Conservation (phyloP, 352 stramenopile species). For the Globisporangium paddicum region DNA sequence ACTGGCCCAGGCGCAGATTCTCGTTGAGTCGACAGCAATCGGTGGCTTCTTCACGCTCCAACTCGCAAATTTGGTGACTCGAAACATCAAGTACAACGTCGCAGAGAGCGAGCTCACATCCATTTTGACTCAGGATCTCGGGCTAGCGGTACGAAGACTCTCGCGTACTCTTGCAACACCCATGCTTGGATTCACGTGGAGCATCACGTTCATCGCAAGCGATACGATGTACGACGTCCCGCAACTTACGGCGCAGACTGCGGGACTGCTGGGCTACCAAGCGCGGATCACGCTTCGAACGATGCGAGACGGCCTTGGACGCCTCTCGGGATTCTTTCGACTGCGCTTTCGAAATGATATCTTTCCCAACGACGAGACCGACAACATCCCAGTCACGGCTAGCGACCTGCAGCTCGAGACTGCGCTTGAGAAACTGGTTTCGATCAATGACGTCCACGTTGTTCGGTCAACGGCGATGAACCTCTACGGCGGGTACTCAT, state of each 20-base stretch:
- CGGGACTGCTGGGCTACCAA: conserved; percentile 54
- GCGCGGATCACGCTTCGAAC: conserved; percentile 44
- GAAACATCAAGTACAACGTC: conserved; percentile 66
- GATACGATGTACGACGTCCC: conserved; percentile 60
- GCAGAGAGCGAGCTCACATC: conserved; percentile 43
- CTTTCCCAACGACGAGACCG: conserved; percentile 71
- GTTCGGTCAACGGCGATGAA: conserved; percentile 66
- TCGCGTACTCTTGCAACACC: conserved; percentile 29
- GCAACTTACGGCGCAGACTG: conserved; percentile 40
- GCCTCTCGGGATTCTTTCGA: conserved; percentile 63
- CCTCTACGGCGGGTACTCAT: conserved; percentile 71
- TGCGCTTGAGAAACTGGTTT: conserved; percentile 66
- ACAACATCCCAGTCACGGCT: conserved; percentile 55
- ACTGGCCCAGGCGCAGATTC: conserved; percentile 29
- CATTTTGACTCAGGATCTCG: conserved; percentile 64
- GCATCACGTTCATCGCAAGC: conserved; percentile 68
- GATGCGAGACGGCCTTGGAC: conserved; percentile 49
- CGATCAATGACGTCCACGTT: conserved; percentile 61
- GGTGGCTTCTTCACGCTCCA: conserved; percentile 66
- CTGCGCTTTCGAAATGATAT: conserved; percentile 66
- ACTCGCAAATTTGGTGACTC: conserved; percentile 40
- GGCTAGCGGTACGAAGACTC: conserved; percentile 48
- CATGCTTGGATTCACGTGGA: conserved; percentile 66
- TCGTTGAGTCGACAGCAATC: conserved; percentile 60
- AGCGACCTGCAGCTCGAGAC: conserved; percentile 47